Percentiles rank a stretch among this genome's conserved stretches.
Evolutionary conservation across 225 moss, liverwort and hornwort genomes (phyloP).

Genomic region (Sphagnum tenellum): DNA sequence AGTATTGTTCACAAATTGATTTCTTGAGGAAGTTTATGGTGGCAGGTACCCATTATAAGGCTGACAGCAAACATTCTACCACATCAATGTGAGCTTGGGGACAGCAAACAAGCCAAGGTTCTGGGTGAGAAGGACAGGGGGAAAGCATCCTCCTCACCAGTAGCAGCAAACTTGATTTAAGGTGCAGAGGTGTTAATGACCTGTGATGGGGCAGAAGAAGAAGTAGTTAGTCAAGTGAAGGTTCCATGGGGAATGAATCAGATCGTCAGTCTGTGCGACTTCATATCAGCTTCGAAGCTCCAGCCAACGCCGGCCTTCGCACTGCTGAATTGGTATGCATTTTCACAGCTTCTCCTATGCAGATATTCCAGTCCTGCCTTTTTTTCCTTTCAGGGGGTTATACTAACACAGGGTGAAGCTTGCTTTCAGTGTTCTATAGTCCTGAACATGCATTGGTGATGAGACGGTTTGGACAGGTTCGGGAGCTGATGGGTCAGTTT

Average conservation of each 20-base stretch:
- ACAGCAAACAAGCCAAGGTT: slow-evolving; percentile 17
- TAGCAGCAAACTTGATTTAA: slow-evolving; percentile 22
- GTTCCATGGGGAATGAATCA: slow-evolving; percentile 72
- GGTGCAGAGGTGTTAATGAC: slow-evolving; percentile 33
- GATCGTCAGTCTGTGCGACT: slow-evolving; percentile 76
- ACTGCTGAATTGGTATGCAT: slow-evolving; percentile 68
- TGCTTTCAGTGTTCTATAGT: not conserved
- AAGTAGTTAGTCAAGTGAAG: slow-evolving; percentile 20
- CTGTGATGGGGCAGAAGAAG: slow-evolving; percentile 28
- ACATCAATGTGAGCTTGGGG: slow-evolving; percentile 75
- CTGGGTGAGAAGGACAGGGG: slow-evolving; percentile 48
- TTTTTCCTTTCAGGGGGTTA: too few relatives aligned
- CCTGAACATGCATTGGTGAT: not conserved
- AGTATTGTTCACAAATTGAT: too few relatives aligned
- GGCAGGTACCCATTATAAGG: slow-evolving; percentile 79
- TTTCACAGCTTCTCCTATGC: too few relatives aligned
- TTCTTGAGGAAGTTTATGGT: too few relatives aligned
- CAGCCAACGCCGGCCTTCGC: slow-evolving; percentile 67
- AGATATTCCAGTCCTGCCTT: too few relatives aligned
- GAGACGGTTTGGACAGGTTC: slow-evolving; percentile 39
- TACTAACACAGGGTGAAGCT: not conserved
- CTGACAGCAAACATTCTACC: slow-evolving; percentile 71
- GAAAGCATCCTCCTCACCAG: slow-evolving; percentile 21
- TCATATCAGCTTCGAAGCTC: slow-evolving; percentile 89
- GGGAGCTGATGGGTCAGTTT: slow-evolving; percentile 81